Conservation (phyloP, 345 rosid species). For the Microcos paniculata region DNA sequence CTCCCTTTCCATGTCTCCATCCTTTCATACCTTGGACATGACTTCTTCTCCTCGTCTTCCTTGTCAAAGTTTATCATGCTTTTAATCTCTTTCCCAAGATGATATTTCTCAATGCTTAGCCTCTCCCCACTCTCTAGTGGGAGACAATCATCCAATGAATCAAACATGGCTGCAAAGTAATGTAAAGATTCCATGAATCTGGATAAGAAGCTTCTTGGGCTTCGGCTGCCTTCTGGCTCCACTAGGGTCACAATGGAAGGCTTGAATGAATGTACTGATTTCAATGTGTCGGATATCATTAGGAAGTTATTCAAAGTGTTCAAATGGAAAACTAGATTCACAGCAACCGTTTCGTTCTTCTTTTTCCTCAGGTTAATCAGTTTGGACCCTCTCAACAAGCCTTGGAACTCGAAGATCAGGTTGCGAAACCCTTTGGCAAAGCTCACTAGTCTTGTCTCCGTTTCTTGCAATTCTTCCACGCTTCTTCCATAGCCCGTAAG, state of each 20-base stretch:
- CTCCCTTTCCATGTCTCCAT: slow-evolving; percentile 62
- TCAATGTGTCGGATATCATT: slow-evolving; percentile 45
- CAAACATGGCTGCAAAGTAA: slow-evolving; percentile 68
- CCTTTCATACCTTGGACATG: slow-evolving; percentile 37
- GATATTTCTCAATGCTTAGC: slow-evolving; percentile 58
- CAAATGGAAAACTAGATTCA: slow-evolving; percentile 54
- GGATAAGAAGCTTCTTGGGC: slow-evolving; percentile 44
- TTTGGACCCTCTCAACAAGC: slow-evolving; percentile 39
- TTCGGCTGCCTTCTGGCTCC: slow-evolving; percentile 56
- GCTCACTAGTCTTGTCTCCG: slow-evolving; percentile 52
- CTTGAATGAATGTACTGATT: slow-evolving; percentile 36
- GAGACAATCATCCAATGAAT: slow-evolving; percentile 62
- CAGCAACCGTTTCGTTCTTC: slow-evolving; percentile 58
- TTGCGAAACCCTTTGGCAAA: slow-evolving; percentile 50
- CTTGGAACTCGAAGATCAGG: slow-evolving; percentile 59
- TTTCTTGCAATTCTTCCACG: slow-evolving; percentile 54
- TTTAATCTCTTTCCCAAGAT: slow-evolving; percentile 62
- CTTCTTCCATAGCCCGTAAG: slow-evolving; percentile 51
- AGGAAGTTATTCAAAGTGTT: slow-evolving; percentile 30
- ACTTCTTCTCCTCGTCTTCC: slow-evolving; percentile 9
- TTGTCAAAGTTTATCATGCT: slow-evolving; percentile 39
- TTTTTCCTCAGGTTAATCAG: slow-evolving; percentile 34
- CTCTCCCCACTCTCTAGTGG: slow-evolving; percentile 55
- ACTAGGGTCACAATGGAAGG: slow-evolving; percentile 55
- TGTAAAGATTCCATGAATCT: slow-evolving; percentile 69